Base-by-base conservation (phyloP, 1,284 basidiomycete genomes). In the Leccinum angustisporum region DNA sequence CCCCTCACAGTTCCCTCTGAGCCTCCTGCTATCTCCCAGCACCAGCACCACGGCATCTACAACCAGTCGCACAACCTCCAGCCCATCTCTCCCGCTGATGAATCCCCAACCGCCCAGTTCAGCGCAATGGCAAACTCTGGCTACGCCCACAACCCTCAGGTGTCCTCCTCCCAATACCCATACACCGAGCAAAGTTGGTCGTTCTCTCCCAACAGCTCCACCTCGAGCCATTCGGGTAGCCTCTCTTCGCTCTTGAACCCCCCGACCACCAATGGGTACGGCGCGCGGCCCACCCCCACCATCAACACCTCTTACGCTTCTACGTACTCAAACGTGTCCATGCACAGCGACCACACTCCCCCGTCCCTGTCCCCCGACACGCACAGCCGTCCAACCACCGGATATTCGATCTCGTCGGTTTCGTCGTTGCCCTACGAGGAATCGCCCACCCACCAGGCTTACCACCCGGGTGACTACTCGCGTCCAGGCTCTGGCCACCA, bases 1-100 rank as follows among this genome's bases (percentile, higher is more conserved):
- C 91, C 91, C n/a, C 82, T 93, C 59, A 91, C 86, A 56, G 89
- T 92, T 48, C 91, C 91, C 50, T 86, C 87, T 31, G 88, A 90
- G 60, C 80, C 87, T 21, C 81, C 86, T 13, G 77, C 83, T 60
- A 73, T 87, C 59, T 80, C 83, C 2, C 82, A 86, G 68, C 80
- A 80, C 68, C 78, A 74, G 27, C 27, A 30, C 27, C 27, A 30
- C 61, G 67, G 69, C 70, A 78, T 88, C 65, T 88, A 88, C 67
- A 71, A 74, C 68, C 79, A 82, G 65, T 82, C 84, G 21, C 88
- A 87, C 73, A 79, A 79, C 57, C 79, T 87, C 46, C 86, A 89
- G 69, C 82, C 86, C 25, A 82, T 88, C 65, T 84, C 85, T 43
- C 85, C 86, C 7, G 77, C 83, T 54, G 88, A 90, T 60, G 89